Evolutionary conservation across 768 basidiomycete species (phyloP).

Genomic region (Boletus sensibilis): DNA sequence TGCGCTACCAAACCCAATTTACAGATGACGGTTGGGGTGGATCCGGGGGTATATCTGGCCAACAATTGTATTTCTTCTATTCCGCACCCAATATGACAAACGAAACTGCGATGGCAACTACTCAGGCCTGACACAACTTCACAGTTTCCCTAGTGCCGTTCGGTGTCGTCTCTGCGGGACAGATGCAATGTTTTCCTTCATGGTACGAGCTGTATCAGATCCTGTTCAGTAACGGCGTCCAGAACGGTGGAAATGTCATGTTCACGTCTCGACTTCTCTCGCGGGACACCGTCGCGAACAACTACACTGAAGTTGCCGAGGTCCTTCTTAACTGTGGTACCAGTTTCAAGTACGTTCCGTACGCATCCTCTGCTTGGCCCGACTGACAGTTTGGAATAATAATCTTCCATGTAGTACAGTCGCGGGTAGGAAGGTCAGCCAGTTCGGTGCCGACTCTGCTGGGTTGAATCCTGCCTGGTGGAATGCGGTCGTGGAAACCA

Average conservation of each 20-base stretch:
- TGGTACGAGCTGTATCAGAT: conserved; percentile 4
- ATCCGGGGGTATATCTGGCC: conserved; percentile 21
- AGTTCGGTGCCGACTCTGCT: conserved; percentile 35
- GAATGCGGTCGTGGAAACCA: conserved; percentile 35
- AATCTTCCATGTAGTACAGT: conserved; percentile 30
- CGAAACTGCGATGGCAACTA: conserved; percentile 35
- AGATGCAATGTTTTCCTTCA: not conserved
- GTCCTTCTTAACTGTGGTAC: conserved; percentile 4
- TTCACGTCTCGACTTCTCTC: conserved; percentile 9
- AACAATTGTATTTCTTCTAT: conserved; percentile 17
- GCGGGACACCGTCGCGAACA: conserved; percentile 9
- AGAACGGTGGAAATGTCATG: conserved; percentile 1
- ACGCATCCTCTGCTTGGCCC: not conserved
- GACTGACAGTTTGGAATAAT: not conserved
- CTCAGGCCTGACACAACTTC: conserved; percentile 34
- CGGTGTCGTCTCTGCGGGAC: conserved; percentile 1
- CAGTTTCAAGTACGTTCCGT: conserved; percentile 4
- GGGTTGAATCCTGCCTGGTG: conserved; percentile 53
- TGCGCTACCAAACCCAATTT: conserved; percentile 36
- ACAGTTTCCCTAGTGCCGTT: conserved; percentile 9
- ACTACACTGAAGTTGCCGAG: conserved; percentile 2
- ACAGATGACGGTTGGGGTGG: conserved; percentile 47
- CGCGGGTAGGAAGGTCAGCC: conserved; percentile 44
- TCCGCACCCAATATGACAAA: conserved; percentile 38
- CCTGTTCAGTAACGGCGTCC: not conserved